Conservation (phyloP, 352 stramenopile species). For the Blastocystis sp. region DNA sequence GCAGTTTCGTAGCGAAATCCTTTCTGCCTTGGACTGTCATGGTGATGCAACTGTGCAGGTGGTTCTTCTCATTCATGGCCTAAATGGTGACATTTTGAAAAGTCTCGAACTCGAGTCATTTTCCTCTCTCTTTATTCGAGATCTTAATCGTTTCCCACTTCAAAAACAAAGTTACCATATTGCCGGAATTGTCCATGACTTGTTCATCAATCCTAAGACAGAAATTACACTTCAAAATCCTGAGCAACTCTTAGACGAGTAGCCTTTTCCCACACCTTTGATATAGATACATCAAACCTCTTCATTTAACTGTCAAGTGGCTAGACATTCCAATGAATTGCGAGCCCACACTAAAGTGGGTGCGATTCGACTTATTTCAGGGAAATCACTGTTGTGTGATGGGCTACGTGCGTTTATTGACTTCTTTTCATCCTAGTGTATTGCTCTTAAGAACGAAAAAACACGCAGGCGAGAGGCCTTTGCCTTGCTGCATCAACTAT, state of each 20-base stretch:
- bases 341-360: slow-evolving; percentile 20
- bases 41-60: background rate
- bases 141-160: background rate
- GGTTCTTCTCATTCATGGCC: background rate
- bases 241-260: background rate
- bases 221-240: background rate
- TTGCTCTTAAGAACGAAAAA: background rate
- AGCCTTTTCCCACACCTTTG: background rate
- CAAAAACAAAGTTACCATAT: background rate
- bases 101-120: background rate
- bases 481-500: slow-evolving; percentile 22
- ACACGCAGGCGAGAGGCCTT: slow-evolving; percentile 16
- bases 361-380: slow-evolving; percentile 30
- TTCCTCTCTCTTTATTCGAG: background rate
- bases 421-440: slow-evolving; percentile 10
- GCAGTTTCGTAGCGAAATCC: background rate
- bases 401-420: background rate
- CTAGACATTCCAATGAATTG: slow-evolving; percentile 21
- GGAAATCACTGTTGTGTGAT: background rate
- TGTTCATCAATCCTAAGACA: slow-evolving; percentile 21
- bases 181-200: background rate
- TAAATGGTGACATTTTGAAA: background rate
- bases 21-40: background rate
- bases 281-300: slow-evolving; percentile 10
- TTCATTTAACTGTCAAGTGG: slow-evolving; percentile 23